phyloP scores from a whole-genome alignment of 208 protist species.

The Leishmania mexicana region DNA sequence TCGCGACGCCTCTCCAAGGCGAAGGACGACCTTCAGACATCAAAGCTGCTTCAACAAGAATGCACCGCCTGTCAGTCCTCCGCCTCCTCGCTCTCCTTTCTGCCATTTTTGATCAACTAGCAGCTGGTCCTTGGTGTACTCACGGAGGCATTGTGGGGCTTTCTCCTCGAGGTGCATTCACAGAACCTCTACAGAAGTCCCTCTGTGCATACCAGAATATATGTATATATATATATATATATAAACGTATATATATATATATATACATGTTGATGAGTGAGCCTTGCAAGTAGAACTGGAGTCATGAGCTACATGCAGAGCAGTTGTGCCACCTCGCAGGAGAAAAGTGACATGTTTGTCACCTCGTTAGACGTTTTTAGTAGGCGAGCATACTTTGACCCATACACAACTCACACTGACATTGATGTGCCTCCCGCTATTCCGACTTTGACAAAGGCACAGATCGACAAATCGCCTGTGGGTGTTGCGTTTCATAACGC shows the following conservation, averaged over 20 bases:
- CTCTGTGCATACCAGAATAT: not conserved
- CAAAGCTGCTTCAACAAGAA: not conserved
- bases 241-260: not conserved
- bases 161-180: not conserved
- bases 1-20: not conserved
- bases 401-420: not conserved
- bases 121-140: not conserved
- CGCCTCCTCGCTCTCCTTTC: not conserved
- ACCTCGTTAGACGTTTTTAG: conserved; percentile 25
- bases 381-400: conserved; percentile 17
- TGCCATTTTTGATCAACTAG: not conserved
- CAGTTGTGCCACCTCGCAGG: not conserved
- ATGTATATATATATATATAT: not conserved
- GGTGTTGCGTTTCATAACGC: not conserved
- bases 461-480: not conserved
- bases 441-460: not conserved
- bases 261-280: not conserved
- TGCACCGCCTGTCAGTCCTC: not conserved
- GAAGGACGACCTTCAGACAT: not conserved
- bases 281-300: not conserved
- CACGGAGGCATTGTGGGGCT: not conserved
- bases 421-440: not conserved
- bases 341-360: conserved; percentile 19
- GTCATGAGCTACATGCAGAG: not conserved
- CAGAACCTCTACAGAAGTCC: not conserved